phyloP scores from a whole-genome alignment of 352 stramenopile genomes.

The Globisporangium splendens region DNA sequence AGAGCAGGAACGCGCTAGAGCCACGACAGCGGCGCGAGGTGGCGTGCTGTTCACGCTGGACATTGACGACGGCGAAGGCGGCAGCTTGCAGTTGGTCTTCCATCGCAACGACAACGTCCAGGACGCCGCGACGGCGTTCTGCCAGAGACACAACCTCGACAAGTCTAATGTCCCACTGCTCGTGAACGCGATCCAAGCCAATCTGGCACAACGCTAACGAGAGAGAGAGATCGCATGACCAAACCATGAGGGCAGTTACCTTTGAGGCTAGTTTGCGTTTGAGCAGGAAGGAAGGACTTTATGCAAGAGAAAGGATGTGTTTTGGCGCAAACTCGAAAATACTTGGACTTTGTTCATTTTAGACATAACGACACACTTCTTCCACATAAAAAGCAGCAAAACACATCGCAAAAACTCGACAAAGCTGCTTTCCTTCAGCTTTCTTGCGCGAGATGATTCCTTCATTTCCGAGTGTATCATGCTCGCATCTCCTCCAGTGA shows the following conservation, averaged over 20 bases:
- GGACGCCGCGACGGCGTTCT: slow-evolving; percentile 49
- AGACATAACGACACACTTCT: too few species aligned
- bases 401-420: too few species aligned
- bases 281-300: too few species aligned
- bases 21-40: slow-evolving; percentile 14
- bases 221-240: not conserved
- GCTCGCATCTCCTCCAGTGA: not conserved
- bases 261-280: too few species aligned
- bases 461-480: not conserved
- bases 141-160: slow-evolving; percentile 47
- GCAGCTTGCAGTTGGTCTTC: slow-evolving; percentile 37
- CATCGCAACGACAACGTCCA: slow-evolving; percentile 51
- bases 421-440: too few species aligned
- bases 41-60: slow-evolving; percentile 66
- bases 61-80: slow-evolving; percentile 54
- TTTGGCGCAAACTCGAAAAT: too few species aligned
- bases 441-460: not conserved
- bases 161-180: slow-evolving; percentile 54
- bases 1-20: slow-evolving; percentile 1
- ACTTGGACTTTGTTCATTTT: too few species aligned
- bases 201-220: slow-evolving; percentile 34
- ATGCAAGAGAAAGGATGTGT: too few species aligned
- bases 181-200: slow-evolving; percentile 49
- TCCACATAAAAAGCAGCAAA: too few species aligned
- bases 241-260: too few species aligned